Conservation (phyloP, 495 filamentous ascomycete species). For the Hypoxylon rickii region DNA sequence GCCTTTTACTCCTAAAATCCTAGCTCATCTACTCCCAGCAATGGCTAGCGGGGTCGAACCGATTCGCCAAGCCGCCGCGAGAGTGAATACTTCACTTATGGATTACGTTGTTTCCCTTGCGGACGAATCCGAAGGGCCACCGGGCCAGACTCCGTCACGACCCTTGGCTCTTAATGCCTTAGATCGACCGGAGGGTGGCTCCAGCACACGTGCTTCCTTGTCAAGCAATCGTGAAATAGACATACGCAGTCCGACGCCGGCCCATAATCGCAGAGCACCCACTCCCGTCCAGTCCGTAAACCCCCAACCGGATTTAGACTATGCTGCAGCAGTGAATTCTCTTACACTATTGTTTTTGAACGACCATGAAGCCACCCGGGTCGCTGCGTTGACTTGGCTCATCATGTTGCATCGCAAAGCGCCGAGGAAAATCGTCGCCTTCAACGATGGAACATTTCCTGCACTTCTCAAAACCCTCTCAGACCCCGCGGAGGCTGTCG, state of each 20-base stretch:
- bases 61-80: slow-evolving; percentile 84
- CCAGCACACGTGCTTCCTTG: slow-evolving; percentile 56
- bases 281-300: slow-evolving; percentile 48
- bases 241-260: slow-evolving; percentile 58
- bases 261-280: slow-evolving; percentile 44
- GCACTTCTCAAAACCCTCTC: slow-evolving; percentile 95
- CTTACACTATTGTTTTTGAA: slow-evolving; percentile 94
- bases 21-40: slow-evolving; percentile 90
- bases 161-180: slow-evolving; percentile 54
- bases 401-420: slow-evolving; percentile 97
- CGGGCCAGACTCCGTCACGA: slow-evolving; percentile 46
- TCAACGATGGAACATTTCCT: slow-evolving; percentile 96
- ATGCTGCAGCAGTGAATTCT: slow-evolving; percentile 94
- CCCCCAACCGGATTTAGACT: slow-evolving; percentile 80
- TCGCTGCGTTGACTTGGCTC: slow-evolving; percentile 92
- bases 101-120: slow-evolving; percentile 89
- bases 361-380: slow-evolving; percentile 93
- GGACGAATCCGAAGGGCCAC: slow-evolving; percentile 65
- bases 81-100: slow-evolving; percentile 87
- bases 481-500: slow-evolving; percentile 93
- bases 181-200: slow-evolving; percentile 61
- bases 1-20: slow-evolving; percentile 85
- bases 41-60: slow-evolving; percentile 89
- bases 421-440: slow-evolving; percentile 89
- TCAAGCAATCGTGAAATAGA: slow-evolving; percentile 60